Conservation (phyloP, 371 early-diverging fungal species). For the Apophysomyces elegans region DNA sequence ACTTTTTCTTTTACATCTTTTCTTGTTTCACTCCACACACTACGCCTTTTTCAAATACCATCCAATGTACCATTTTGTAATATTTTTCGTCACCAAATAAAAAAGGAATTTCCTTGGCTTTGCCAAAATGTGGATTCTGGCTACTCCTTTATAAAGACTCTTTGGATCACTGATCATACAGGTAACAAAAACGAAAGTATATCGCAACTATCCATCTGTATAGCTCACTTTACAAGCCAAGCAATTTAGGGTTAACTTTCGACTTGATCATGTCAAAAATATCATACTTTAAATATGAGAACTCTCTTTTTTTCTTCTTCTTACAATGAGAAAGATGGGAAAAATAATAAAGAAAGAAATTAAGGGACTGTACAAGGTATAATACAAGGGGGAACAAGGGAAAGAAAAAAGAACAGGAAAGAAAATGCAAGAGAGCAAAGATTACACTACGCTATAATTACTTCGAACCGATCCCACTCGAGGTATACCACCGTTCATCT, state of each 20-base stretch:
- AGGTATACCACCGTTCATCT: slow-evolving; percentile 10
- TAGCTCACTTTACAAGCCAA: too few species aligned
- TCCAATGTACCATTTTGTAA: neutral
- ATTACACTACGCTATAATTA: slow-evolving; percentile 13
- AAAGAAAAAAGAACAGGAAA: neutral
- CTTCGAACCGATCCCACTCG: slow-evolving; percentile 16
- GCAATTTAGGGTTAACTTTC: too few species aligned
- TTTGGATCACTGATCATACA: too few species aligned
- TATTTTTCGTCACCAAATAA: neutral
- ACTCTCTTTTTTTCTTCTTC: neutral
- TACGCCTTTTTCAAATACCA: neutral
- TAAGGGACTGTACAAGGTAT: slow-evolving; percentile 6
- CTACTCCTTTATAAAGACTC: too few species aligned
- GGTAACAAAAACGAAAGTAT: too few species aligned
- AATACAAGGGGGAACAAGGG: neutral
- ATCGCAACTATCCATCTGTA: too few species aligned
- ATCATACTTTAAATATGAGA: neutral
- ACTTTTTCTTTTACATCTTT: neutral
- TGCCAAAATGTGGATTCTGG: too few species aligned
- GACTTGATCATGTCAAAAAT: neutral
- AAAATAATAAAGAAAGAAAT: neutral
- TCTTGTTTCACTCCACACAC: slow-evolving; percentile 6
- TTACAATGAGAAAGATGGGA: neutral
- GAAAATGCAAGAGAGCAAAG: neutral
- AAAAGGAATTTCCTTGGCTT: neutral